A percentile compares a stretch with the other conserved stretches of the same genome.
phyloP scores from a whole-genome alignment of 139 green algal genomes.

The Chlamydomonas sphaeroides region DNA sequence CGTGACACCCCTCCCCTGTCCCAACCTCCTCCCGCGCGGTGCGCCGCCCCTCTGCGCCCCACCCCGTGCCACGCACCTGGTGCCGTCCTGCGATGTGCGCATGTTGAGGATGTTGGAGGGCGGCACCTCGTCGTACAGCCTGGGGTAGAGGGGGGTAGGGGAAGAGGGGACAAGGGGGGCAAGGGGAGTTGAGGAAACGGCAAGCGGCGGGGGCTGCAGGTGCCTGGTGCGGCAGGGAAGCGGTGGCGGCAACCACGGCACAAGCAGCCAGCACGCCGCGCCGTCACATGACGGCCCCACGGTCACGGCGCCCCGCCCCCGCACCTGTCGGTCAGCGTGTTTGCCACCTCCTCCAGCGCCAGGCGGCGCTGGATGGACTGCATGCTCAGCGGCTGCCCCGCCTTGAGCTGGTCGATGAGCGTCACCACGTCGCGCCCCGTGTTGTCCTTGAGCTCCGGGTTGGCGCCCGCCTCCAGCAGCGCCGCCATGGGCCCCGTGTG shows the following conservation, averaged over 20 bases:
- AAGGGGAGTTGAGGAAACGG: no score
- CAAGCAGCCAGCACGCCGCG: no score
- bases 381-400: conserved; percentile 67
- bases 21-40: no score
- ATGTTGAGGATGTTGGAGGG: conserved; percentile 41
- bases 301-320: no score
- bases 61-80: no score
- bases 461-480: conserved; percentile 77
- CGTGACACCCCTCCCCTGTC: no score
- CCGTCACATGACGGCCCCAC: no score
- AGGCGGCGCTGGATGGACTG: conserved; percentile 69
- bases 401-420: conserved; percentile 79
- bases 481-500: conserved; percentile 67
- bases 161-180: no score
- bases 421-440: conserved; percentile 43
- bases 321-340: conserved; percentile 65
- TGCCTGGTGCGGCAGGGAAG: no score
- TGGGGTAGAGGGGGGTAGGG: not conserved
- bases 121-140: conserved; percentile 85
- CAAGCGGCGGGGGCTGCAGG: no score
- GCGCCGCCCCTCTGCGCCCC: no score
- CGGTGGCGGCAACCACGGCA: no score
- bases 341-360: conserved; percentile 79
- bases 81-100: conserved; percentile 23
- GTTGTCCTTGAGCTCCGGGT: conserved; percentile 68